These are phyloP conservation scores for Phytophthora sp. DNA, from an alignment of 352 stramenopile genomes.

Conservation along the genomic window DNA sequence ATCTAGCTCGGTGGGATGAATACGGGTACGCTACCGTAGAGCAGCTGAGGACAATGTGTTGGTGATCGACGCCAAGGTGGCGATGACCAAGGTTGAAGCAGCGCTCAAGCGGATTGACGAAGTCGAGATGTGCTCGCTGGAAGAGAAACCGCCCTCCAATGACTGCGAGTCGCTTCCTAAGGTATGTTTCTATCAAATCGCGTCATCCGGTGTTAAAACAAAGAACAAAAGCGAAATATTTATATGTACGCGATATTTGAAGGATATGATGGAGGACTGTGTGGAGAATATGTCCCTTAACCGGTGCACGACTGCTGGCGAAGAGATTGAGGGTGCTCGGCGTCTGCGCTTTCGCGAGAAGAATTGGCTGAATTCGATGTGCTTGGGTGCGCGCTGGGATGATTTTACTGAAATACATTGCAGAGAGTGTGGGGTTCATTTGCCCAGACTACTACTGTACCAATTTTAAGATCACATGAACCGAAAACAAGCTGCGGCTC, in stretches of 20 bases:
- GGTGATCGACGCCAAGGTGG: background rate
- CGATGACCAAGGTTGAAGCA: background rate
- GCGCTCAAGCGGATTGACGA: too few species aligned
- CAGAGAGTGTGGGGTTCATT: background rate
- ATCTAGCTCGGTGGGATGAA: background rate
- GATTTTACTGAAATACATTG: background rate
- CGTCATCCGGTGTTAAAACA: too few species aligned
- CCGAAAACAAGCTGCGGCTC: background rate
- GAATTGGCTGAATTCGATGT: slow-evolving; percentile 8
- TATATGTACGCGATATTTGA: too few species aligned
- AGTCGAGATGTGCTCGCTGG: too few species aligned
- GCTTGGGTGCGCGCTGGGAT: slow-evolving; percentile 4
- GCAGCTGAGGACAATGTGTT: background rate
- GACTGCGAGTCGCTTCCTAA: too few species aligned
- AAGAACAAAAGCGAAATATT: too few species aligned
- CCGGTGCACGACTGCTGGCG: background rate
- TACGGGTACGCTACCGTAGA: background rate
- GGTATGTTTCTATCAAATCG: too few species aligned
- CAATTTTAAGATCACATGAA: background rate
- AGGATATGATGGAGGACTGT: background rate
- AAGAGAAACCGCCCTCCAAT: too few species aligned
- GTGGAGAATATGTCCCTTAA: slow-evolving; percentile 8
- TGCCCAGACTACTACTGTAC: slow-evolving; percentile 18
- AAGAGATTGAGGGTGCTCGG: slow-evolving; percentile 7
- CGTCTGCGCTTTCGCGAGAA: slow-evolving; percentile 7